Percentiles rank a stretch among this genome's conserved stretches.
Evolutionary conservation across 345 rosid genomes (phyloP).

Genomic region (Citropsis articulata): DNA sequence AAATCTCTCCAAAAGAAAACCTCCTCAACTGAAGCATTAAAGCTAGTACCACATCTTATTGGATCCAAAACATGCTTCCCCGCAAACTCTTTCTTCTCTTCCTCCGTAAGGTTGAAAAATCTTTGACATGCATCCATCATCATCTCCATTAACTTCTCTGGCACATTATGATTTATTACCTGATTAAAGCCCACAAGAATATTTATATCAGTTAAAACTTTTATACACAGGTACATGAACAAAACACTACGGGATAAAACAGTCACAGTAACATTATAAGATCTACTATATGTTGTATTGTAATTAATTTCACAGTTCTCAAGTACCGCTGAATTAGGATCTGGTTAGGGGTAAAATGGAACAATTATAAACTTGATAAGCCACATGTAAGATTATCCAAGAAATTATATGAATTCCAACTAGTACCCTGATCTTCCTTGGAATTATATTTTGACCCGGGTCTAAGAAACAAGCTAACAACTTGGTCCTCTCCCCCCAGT

Average conservation of each 20-base stretch:
- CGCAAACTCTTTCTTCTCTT: slow-evolving; percentile 40
- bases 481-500: too few relatives aligned
- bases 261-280: background rate
- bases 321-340: too few relatives aligned
- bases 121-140: slow-evolving; percentile 27
- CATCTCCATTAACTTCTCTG: slow-evolving; percentile 32
- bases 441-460: too few relatives aligned
- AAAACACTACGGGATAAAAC: background rate
- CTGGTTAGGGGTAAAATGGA: too few relatives aligned
- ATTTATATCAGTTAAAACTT: background rate
- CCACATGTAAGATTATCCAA: too few relatives aligned
- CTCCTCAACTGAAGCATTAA: slow-evolving; percentile 40
- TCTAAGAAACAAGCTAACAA: too few relatives aligned
- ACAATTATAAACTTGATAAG: too few relatives aligned
- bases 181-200: background rate
- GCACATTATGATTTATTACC: slow-evolving; percentile 55
- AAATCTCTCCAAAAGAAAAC: slow-evolving; percentile 52
- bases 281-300: too few relatives aligned
- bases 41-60: slow-evolving; percentile 55
- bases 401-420: too few relatives aligned
- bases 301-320: too few relatives aligned
- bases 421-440: too few relatives aligned
- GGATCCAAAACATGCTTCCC: slow-evolving; percentile 54
- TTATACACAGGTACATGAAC: background rate
- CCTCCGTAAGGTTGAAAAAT: slow-evolving; percentile 47